Base-by-base conservation (phyloP, 345 rosid species). In the Eucalyptus cloeziana region DNA sequence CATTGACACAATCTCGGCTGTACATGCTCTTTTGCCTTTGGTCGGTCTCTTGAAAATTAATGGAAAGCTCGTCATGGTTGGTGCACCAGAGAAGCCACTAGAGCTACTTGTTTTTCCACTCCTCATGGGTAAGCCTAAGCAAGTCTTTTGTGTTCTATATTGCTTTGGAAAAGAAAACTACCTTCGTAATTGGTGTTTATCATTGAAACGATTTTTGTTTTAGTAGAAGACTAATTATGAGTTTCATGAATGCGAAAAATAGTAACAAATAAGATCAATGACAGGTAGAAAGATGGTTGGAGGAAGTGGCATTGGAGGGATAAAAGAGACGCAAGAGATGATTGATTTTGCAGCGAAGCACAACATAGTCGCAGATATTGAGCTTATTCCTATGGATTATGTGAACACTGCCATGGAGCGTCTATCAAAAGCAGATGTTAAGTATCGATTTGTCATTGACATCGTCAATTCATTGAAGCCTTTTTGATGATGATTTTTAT, bases 51-150 rank as follows among this genome's bases (percentile, higher is more conserved):
- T 96, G 54, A 95, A 94, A 88, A 8, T 87, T 44, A 81, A 93
- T 87, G 96, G 96, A 30, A 96, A 90, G 85, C 91, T 96, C 22
- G 86, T 94, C 69, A 47, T 94, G 90, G 91, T 96, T 44, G 95
- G 96, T 54, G 94, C 88, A 9, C 95, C 95, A 0, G 91, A 60
- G 1, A 89, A 93, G 88, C 96, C 96, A 10, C 91, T 93, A 7
- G 94, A 94, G 89, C 87, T 94, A 21, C 91, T 92, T 4, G 90
- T 62, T 21, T 21, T 95, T 21, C 91, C 94, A 17, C 51, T 90
- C 22, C 44, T 81, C 50, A n/a, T 89, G 16, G 89, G 96, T 94
- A 90, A 91, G 90, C 62, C 71, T 13, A 64, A 64, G 69, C 33
- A 64, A 7, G 37, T 31, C 40, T 14, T 15, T n/a, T n/a, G 80